These are phyloP conservation scores for Suillus ampliporus DNA, from an alignment of 768 basidiomycete species.

Conservation along the genomic window DNA sequence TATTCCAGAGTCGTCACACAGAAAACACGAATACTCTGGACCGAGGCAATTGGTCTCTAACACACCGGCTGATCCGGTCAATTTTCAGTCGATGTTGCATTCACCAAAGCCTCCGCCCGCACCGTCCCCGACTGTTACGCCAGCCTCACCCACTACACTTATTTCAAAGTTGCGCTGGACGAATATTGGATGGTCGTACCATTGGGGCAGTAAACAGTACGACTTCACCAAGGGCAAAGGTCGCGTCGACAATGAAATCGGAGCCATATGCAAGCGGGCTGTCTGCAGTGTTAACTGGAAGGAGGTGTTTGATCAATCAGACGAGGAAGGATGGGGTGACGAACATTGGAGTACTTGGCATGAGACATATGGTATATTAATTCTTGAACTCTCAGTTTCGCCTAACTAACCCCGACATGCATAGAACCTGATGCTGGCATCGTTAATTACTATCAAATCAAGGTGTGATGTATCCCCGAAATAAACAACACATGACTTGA, in stretches of 20 bases:
- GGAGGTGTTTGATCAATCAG: conserved; percentile 52
- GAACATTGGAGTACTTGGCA: conserved; percentile 77
- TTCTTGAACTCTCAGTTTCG: conserved; percentile 8
- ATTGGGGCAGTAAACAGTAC: conserved; percentile 97
- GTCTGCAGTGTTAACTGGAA: conserved; percentile 75
- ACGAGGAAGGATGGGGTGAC: conserved; percentile 55
- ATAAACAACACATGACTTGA: background rate
- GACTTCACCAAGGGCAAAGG: conserved; percentile 79
- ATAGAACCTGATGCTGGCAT: conserved; percentile 95
- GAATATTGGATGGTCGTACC: conserved; percentile 95
- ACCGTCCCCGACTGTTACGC: conserved; percentile 65
- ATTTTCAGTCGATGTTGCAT: conserved; percentile 55
- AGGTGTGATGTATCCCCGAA: conserved; percentile 40
- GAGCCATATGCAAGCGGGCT: conserved; percentile 62
- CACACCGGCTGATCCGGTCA: conserved; percentile 63
- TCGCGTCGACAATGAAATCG: conserved; percentile 61
- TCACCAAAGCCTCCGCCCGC: conserved; percentile 65
- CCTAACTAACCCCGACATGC: conserved; percentile 11
- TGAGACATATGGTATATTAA: conserved; percentile 74
- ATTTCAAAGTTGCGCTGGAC: conserved; percentile 89
- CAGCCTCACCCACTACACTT: conserved; percentile 58
- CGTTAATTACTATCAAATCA: conserved; percentile 92
- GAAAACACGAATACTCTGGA: conserved; percentile 43
- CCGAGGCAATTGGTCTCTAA: conserved; percentile 77
- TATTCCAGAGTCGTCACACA: conserved; percentile 20